These are phyloP conservation scores for Homolaphlyctis polyrhiza DNA, from an alignment of 371 early-diverging fungal genomes.

Conservation along the genomic window DNA sequence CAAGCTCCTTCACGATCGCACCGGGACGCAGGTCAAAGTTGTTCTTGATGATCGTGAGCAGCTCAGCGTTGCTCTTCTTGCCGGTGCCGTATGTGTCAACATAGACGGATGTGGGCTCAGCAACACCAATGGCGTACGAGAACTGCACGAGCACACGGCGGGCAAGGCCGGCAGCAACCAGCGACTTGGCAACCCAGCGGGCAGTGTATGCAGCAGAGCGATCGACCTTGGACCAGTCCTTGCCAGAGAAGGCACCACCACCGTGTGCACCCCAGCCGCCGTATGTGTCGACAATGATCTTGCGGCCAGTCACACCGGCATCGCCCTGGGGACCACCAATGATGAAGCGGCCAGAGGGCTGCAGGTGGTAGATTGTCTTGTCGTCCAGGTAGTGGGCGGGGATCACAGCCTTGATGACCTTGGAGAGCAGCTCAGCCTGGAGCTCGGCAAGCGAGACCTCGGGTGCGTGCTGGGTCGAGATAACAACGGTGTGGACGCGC, in stretches of 20 bases:
- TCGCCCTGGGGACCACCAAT: conserved; percentile 99
- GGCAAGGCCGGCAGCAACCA: conserved; percentile 91
- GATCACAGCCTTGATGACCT: conserved; percentile 92
- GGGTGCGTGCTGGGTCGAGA: conserved; percentile 97
- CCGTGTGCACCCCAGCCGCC: conserved; percentile 99
- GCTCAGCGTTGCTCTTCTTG: conserved; percentile 79
- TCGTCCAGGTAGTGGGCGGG: conserved; percentile 87
- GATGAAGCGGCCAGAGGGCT: conserved; percentile 98
- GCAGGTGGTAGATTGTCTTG: conserved; percentile 92
- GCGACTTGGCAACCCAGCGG: conserved; percentile 96
- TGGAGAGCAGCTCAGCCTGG: conserved; percentile 84
- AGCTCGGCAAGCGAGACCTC: conserved; percentile 81
- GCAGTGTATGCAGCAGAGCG: conserved; percentile 99
- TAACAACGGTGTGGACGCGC: conserved; percentile 96
- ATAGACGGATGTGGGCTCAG: conserved; percentile 95
- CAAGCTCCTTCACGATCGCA: conserved; percentile 95
- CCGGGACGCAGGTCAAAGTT: conserved; percentile 99
- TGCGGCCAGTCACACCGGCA: conserved; percentile 99
- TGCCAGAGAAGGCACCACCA: conserved; percentile 99
- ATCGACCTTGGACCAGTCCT: conserved; percentile 99
- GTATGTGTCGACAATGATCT: conserved; percentile 90
- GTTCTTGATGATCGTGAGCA: conserved; percentile 88
- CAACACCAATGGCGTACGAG: conserved; percentile 99
- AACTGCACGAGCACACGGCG: conserved; percentile 96
- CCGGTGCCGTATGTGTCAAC: conserved; percentile 98